Evolutionary conservation across 257 asterid species (phyloP).

Genomic region (Linaria vulgaris): DNA sequence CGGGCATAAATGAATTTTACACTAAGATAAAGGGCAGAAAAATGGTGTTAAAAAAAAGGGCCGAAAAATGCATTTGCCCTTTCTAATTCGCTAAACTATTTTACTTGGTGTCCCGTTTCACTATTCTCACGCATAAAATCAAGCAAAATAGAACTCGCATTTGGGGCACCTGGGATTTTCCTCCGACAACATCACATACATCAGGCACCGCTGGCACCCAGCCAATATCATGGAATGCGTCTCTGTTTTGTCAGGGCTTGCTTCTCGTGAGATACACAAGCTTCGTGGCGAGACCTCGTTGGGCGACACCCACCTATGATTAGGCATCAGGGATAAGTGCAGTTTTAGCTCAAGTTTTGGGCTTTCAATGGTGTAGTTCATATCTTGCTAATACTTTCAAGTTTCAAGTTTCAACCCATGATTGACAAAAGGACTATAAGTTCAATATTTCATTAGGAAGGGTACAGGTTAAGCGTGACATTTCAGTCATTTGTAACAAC

Average conservation of each 20-base stretch:
- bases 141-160: conserved; percentile 57
- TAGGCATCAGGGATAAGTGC: conserved; percentile 41
- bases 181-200: conserved; percentile 45
- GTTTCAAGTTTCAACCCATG: conserved; percentile 13
- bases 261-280: conserved; percentile 45
- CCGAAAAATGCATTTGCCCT: too few species aligned
- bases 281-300: conserved; percentile 35
- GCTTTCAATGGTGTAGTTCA: conserved; percentile 32
- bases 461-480: too few species aligned
- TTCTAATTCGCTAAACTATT: too few species aligned
- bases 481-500: too few species aligned
- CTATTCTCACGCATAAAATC: conserved; percentile 46
- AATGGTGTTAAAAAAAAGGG: too few species aligned
- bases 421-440: background rate
- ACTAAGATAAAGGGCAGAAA: too few species aligned
- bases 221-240: conserved; percentile 40
- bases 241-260: conserved; percentile 35
- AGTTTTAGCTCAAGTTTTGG: conserved; percentile 46
- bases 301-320: conserved; percentile 21
- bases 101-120: conserved; percentile 23
- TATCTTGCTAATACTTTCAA: conserved; percentile 19
- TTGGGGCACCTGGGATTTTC: conserved; percentile 50
- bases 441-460: too few species aligned
- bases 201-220: conserved; percentile 47
- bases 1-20: too few species aligned